Evolutionary conservation across 768 basidiomycete genomes (phyloP), one percentile per base, ranked within the genome.

Genomic region (Phaffia tasmanica): DNA sequence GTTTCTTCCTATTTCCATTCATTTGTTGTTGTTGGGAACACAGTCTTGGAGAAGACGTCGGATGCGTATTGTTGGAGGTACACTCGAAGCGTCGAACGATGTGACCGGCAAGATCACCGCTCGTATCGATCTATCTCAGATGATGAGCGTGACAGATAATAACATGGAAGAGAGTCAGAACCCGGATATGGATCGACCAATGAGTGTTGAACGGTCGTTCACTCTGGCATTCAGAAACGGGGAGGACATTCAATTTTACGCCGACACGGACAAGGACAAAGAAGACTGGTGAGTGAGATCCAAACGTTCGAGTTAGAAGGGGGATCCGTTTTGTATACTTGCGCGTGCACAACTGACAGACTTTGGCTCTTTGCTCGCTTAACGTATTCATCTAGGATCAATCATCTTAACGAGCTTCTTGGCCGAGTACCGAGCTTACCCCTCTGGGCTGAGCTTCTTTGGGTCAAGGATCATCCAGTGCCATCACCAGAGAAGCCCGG

Each of bases 191-290:
- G 85, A 69, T 88, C 19, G 87, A 89, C 71, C 83, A 87, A 63
- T 89, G 57, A 64, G 49, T 86, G 6, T 76, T 62, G 70, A 57
- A 63, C 68, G 58, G 65, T 70, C 46, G 71, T 75, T 97, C 83
- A 81, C 86, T 57, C 77, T 98, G 50, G 76, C 86, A 15, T 97
- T 98, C 77, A 82, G 83, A 2, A 80, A 82, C 27, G 81, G 85
- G 42, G 84, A 90, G 70, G 83, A 86, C 65, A 94, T 98, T 67
- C 75, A 83, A 15, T 98, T 97, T 80, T 92, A 86, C 72, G 89
- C 93, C 42, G 94, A 97, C 75, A 86, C 84, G 16, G 87, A 91
- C 65, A 85, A 86, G 63, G 89, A 90, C 75, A 98, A 97, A 76
- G 76, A 79, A 27, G 81, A 80, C 79, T 98, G 94, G 94, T 93